Percentiles rank a stretch among this genome's conserved stretches.
phyloP scores from a whole-genome alignment of 805 yeast genomes.

The Ogataea saltuana region DNA sequence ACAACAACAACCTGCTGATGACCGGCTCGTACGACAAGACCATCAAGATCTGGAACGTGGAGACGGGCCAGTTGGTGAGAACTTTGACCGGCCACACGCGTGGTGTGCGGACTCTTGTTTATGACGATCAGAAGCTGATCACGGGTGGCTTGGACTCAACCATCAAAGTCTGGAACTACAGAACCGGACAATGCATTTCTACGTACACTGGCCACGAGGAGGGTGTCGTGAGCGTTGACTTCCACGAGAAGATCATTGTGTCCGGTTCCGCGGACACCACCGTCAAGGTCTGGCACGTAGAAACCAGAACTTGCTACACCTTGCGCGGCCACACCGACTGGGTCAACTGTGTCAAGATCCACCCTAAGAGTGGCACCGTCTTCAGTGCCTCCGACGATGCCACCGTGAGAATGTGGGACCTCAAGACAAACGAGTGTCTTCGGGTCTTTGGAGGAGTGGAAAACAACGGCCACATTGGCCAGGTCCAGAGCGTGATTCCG shows the following conservation, averaged over 20 bases:
- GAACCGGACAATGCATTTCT: constrained; percentile 90
- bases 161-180: constrained; percentile 93
- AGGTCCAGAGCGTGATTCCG: constrained; percentile 90
- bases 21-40: constrained; percentile 93
- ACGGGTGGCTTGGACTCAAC: constrained; percentile 92
- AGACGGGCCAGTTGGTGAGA: constrained; percentile 71
- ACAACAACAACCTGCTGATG: constrained; percentile 69
- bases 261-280: constrained; percentile 93
- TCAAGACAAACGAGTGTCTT: constrained; percentile 75
- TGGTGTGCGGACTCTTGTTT: constrained; percentile 81
- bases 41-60: constrained; percentile 90
- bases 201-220: constrained; percentile 93
- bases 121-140: constrained; percentile 85
- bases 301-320: constrained; percentile 87
- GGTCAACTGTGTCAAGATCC: constrained; percentile 88
- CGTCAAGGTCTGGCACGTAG: constrained; percentile 95
- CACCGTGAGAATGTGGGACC: constrained; percentile 94
- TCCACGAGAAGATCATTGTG: constrained; percentile 75
- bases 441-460: constrained; percentile 75
- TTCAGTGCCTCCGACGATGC: constrained; percentile 91
- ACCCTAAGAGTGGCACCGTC: constrained; percentile 72
- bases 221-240: constrained; percentile 82
- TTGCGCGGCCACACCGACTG: constrained; percentile 91
- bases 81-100: constrained; percentile 86
- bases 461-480: constrained; percentile 86